Base-by-base conservation (phyloP, 768 basidiomycete species). In the Tylopilus plumbeoviolaceoides region DNA sequence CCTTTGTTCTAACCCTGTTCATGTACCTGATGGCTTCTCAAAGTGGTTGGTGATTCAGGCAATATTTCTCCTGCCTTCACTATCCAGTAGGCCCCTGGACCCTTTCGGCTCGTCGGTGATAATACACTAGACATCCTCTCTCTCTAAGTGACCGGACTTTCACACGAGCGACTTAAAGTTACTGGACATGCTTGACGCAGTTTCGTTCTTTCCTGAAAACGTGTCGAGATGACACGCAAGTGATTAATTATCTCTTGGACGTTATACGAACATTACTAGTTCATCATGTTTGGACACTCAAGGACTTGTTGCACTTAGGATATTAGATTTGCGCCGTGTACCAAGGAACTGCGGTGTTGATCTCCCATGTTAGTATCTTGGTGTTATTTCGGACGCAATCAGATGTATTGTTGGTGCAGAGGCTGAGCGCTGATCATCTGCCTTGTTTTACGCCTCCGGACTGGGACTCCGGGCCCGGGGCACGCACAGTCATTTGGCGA, bases 21-120 rank as follows among this genome's bases (percentile, higher is more conserved):
- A 11, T 36, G n/a, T 52, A 8, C 47, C 28, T 51, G 17, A 61
- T 30, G n/a, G 4, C 27, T 2, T 44, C 42, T 41, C 14, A 48
- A 51, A 87, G 86, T 86, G 39, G 72, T 84, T 57, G 87, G 87
- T 25, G 81, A 85, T 61, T 85, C 83, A 14, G 87, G 87, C 11
- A 81, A 90, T 56, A 58, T 66, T 9, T 84, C 80, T 60, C 78
- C 78, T 0, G 17, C 69, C 36, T 89, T 90, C 63, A 79, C 75
- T 1, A 90, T 90, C 17, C 3, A 36, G 35, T 36, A 15, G 0
- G 46, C 20, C 0, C 18, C 11, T 47, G 31, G 47, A 14, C 7
- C 7, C 11, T 39, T 4, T 7, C 8, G 12, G 18, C 21, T 5
- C 10, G 21, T 38, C 51, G 36, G 25, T 30, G 33, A 44, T 20